These are phyloP conservation scores for Cladobotryum mycophilum DNA, from an alignment of 2,329 filamentous ascomycete species.

Conservation along the genomic window DNA sequence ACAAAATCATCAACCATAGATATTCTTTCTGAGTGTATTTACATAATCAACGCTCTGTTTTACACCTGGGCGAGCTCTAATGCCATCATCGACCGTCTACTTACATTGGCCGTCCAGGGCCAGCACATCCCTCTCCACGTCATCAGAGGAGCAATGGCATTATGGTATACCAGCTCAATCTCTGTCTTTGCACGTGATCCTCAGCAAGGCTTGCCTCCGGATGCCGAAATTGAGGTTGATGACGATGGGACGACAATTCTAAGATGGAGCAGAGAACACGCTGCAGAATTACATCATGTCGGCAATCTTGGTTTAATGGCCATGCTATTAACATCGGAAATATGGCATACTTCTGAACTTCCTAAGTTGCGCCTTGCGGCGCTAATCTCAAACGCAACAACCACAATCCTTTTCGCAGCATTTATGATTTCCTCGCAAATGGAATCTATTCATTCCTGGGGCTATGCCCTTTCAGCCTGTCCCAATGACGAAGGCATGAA, in stretches of 20 bases:
- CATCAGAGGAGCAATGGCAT: conserved; percentile 13
- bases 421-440: conserved; percentile 16
- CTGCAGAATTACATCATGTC: conserved; percentile 11
- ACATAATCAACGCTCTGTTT: conserved; percentile 10
- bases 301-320: conserved; percentile 21
- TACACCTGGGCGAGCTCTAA: conserved; percentile 8
- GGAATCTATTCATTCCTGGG: conserved; percentile 7
- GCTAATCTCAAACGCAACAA: conserved; percentile 15
- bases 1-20: conserved; percentile 7
- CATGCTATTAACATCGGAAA: conserved; percentile 18
- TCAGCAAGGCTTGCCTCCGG: conserved; percentile 10
- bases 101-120: background rate
- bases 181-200: conserved; percentile 13
- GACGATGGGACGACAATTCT: conserved; percentile 3
- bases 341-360: conserved; percentile 13
- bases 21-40: conserved; percentile 8
- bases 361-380: conserved; percentile 14
- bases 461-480: background rate
- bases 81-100: conserved; percentile 12
- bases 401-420: conserved; percentile 17
- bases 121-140: conserved; percentile 8
- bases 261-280: conserved; percentile 12
- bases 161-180: conserved; percentile 16
- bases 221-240: conserved; percentile 4
- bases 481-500: conserved; percentile 8